These are phyloP conservation scores for Cladosporium sp. DNA, from an alignment of 2,329 filamentous ascomycete species.

Conservation along the genomic window DNA sequence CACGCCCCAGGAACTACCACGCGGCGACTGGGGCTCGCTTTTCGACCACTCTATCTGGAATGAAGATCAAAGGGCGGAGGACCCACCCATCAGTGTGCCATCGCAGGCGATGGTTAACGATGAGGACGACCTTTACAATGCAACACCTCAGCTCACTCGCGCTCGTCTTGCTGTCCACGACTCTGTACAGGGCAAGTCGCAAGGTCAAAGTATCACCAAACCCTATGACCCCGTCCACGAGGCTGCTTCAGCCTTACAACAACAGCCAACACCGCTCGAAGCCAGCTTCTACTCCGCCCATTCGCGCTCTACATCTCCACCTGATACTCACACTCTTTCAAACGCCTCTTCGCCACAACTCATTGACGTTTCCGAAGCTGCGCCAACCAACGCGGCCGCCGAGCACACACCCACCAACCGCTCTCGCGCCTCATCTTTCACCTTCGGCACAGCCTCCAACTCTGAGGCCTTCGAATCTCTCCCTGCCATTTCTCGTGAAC, in stretches of 20 bases:
- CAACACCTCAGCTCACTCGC: slow-evolving; percentile 30
- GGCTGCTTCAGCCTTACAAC: slow-evolving; percentile 19
- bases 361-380: slow-evolving; percentile 21
- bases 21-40: slow-evolving; percentile 19
- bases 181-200: background rate
- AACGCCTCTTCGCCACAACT: slow-evolving; percentile 16
- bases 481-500: slow-evolving; percentile 17
- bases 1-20: slow-evolving; percentile 12
- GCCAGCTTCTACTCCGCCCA: slow-evolving; percentile 29
- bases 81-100: slow-evolving; percentile 11
- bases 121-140: slow-evolving; percentile 29
- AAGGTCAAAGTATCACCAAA: slow-evolving; percentile 5
- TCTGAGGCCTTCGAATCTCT: slow-evolving; percentile 26
- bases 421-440: slow-evolving; percentile 21
- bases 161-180: slow-evolving; percentile 24
- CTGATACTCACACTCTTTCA: slow-evolving; percentile 14
- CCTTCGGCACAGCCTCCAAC: slow-evolving; percentile 25
- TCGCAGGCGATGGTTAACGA: slow-evolving; percentile 18
- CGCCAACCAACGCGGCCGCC: slow-evolving; percentile 10
- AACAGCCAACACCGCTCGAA: slow-evolving; percentile 18
- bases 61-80: slow-evolving; percentile 12
- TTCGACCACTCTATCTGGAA: slow-evolving; percentile 18
- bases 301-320: slow-evolving; percentile 19
- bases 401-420: slow-evolving; percentile 21
- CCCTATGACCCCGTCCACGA: slow-evolving; percentile 29